Evolutionary conservation across 2,329 filamentous ascomycete species (phyloP).

Genomic region (Hypomyces rosellus): DNA sequence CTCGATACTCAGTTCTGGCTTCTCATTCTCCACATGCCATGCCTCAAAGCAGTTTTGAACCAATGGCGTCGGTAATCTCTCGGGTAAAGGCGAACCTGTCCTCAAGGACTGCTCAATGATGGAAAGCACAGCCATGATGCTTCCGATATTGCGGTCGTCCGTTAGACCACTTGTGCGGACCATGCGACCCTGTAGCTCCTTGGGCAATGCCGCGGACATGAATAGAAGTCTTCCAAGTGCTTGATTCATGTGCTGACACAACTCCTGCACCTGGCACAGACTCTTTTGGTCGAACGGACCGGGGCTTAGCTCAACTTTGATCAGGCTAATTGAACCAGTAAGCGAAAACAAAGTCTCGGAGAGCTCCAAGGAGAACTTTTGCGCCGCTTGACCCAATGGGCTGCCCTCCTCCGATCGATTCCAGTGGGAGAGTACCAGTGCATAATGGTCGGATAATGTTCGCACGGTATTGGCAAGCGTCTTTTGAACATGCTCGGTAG

Average conservation of each 20-base stretch:
- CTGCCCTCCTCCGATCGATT: slow-evolving; percentile 22
- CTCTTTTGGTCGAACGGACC: slow-evolving; percentile 25
- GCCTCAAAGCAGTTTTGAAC: slow-evolving; percentile 29
- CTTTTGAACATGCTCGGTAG: slow-evolving; percentile 37
- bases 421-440: slow-evolving; percentile 41
- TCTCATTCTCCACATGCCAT: slow-evolving; percentile 15
- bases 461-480: slow-evolving; percentile 38
- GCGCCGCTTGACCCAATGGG: slow-evolving; percentile 25
- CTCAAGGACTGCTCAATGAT: slow-evolving; percentile 41
- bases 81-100: slow-evolving; percentile 41
- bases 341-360: slow-evolving; percentile 23
- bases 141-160: slow-evolving; percentile 39
- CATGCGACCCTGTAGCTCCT: slow-evolving; percentile 34
- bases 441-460: slow-evolving; percentile 42
- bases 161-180: slow-evolving; percentile 31
- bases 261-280: slow-evolving; percentile 24
- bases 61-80: slow-evolving; percentile 41
- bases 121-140: slow-evolving; percentile 43
- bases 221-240: slow-evolving; percentile 24
- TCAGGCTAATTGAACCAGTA: slow-evolving; percentile 19
- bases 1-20: slow-evolving; percentile 25
- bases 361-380: slow-evolving; percentile 24
- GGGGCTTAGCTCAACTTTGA: slow-evolving; percentile 26
- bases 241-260: slow-evolving; percentile 29
- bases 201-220: slow-evolving; percentile 31